These are phyloP conservation scores for Epicoccum nigrum DNA, from an alignment of 2,329 filamentous ascomycete genomes.

Conservation along the genomic window DNA sequence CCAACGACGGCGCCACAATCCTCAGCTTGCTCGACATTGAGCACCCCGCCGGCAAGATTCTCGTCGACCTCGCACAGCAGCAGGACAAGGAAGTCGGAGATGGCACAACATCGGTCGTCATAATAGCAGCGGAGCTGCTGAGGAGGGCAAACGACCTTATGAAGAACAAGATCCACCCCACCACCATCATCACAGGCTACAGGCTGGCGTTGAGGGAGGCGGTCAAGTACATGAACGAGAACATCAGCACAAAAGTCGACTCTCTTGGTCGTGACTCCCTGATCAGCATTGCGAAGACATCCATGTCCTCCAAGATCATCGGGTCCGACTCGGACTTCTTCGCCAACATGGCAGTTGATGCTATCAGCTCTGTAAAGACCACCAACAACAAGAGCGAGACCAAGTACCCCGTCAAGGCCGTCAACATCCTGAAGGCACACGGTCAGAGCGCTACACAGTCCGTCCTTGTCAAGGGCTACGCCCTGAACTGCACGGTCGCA, in stretches of 20 bases:
- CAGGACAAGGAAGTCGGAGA: slow-evolving; percentile 99
- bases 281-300: slow-evolving; percentile 95
- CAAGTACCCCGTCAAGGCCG: slow-evolving; percentile 98
- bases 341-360: slow-evolving; percentile 94
- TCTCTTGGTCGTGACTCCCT: slow-evolving; percentile 87
- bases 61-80: slow-evolving; percentile 96
- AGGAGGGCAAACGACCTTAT: slow-evolving; percentile 95
- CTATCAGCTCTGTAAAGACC: slow-evolving; percentile 91
- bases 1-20: slow-evolving; percentile 98
- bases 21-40: slow-evolving; percentile 94
- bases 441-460: slow-evolving; percentile 92
- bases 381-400: slow-evolving; percentile 87
- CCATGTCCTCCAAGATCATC: slow-evolving; percentile 99
- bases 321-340: slow-evolving; percentile 96
- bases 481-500: slow-evolving; percentile 96
- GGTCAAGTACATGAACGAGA: slow-evolving; percentile 98
- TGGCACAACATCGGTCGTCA: slow-evolving; percentile 95
- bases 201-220: slow-evolving; percentile 92
- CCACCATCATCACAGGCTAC: slow-evolving; percentile 98
- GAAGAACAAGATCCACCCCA: slow-evolving; percentile 99
- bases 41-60: slow-evolving; percentile 96
- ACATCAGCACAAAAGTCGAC: slow-evolving; percentile 95
- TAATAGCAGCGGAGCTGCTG: slow-evolving; percentile 95
- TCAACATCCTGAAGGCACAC: slow-evolving; percentile 98
- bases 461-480: slow-evolving; percentile 91